Evolutionary conservation across 2,329 filamentous ascomycete species (phyloP).

Genomic region (Neopestalotiopsis clavispora): DNA sequence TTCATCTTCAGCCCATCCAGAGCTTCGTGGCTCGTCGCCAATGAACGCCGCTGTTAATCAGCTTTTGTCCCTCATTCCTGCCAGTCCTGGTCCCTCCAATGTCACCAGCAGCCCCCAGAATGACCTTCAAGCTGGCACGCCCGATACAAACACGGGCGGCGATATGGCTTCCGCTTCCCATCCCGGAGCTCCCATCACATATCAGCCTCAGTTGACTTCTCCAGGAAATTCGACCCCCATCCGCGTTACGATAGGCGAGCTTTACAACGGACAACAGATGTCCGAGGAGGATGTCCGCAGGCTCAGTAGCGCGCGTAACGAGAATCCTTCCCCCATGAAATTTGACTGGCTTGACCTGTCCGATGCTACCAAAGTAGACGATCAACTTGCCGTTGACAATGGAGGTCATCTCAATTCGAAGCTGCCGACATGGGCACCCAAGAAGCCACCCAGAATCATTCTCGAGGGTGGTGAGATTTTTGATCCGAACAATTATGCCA

Average conservation of each 20-base stretch:
- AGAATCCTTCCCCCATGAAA: not conserved
- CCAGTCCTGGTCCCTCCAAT: too few species aligned
- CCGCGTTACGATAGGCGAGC: not conserved
- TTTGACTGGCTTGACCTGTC: not conserved
- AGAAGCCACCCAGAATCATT: not conserved
- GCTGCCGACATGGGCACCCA: not conserved
- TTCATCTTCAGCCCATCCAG: too few species aligned
- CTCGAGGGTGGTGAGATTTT: not conserved
- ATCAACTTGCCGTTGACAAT: not conserved
- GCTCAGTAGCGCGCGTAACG: not conserved
- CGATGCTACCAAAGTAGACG: not conserved
- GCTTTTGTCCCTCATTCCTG: too few species aligned
- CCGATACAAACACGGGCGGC: not conserved
- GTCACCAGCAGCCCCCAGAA: too few species aligned
- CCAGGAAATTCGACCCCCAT: not conserved
- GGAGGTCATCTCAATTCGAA: not conserved
- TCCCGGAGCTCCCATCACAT: not conserved
- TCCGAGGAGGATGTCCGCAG: not conserved
- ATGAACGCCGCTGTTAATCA: too few species aligned
- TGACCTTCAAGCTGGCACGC: too few species aligned
- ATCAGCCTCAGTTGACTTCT: not conserved
- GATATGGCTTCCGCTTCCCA: not conserved
- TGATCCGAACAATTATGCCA: not conserved
- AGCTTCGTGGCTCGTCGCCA: too few species aligned
- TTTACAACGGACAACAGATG: not conserved